Evolutionary conservation across 2,329 filamentous ascomycete species (phyloP).

Genomic region (Neoascochyta sp.): DNA sequence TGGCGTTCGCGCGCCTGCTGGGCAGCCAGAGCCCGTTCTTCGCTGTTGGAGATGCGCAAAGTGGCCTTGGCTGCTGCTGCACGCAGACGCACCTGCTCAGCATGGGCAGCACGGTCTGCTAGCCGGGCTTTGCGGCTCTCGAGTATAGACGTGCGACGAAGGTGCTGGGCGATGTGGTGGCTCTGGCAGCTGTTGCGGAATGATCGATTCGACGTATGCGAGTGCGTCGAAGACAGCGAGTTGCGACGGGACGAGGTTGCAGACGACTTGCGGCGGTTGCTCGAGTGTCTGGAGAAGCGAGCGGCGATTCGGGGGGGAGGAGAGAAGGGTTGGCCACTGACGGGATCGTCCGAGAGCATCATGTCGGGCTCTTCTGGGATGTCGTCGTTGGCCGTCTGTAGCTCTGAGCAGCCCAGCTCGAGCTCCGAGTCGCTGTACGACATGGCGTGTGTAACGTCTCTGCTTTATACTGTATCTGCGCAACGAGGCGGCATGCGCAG

Average conservation of each 20-base stretch:
- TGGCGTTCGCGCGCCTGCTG: constrained; percentile 76
- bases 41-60: constrained; percentile 62
- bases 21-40: constrained; percentile 73
- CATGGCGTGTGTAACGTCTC: constrained; percentile 15
- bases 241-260: constrained; percentile 76
- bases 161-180: constrained; percentile 73
- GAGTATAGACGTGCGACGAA: constrained; percentile 75
- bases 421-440: constrained; percentile 34
- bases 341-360: constrained; percentile 39
- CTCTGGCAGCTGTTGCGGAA: constrained; percentile 59
- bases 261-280: constrained; percentile 67
- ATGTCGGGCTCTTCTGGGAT: constrained; percentile 43
- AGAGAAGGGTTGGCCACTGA: constrained; percentile 48
- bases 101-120: constrained; percentile 75
- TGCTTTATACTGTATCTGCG: constrained; percentile 12
- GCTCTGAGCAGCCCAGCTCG: constrained; percentile 27
- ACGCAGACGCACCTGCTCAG: constrained; percentile 74
- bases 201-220: constrained; percentile 62
- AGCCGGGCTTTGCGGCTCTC: constrained; percentile 76
- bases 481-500: constrained; percentile 10
- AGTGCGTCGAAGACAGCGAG: constrained; percentile 73
- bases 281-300: constrained; percentile 66
- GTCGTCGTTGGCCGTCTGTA: constrained; percentile 35
- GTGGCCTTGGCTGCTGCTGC: constrained; percentile 71
- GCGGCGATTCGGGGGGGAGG: constrained; percentile 75